Percentiles rank a stretch among this genome's conserved stretches.
Evolutionary conservation across 2,329 filamentous ascomycete species (phyloP).

Genomic region (Hymenoscyphus infarciens): DNA sequence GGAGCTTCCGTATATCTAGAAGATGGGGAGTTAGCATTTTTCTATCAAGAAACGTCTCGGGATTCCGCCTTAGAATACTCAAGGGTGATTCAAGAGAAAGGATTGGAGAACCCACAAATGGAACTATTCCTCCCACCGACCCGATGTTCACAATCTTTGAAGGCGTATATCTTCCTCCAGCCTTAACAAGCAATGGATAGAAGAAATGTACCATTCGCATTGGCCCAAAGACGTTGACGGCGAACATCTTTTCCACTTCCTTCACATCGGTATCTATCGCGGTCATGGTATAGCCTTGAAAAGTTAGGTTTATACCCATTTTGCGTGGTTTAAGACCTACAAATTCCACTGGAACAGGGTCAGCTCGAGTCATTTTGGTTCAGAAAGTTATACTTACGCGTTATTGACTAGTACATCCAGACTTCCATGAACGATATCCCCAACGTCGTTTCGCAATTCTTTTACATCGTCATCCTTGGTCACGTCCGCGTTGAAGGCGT

Average conservation of each 20-base stretch:
- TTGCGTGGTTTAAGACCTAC: neutral
- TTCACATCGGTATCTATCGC: conserved; percentile 32
- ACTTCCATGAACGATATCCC: conserved; percentile 34
- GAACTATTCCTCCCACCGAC: conserved; percentile 15
- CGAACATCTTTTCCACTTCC: conserved; percentile 30
- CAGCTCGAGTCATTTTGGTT: conserved; percentile 9
- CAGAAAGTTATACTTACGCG: conserved; percentile 29
- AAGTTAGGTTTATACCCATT: neutral
- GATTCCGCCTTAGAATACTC: no score
- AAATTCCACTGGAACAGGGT: neutral
- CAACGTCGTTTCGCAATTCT: conserved; percentile 34
- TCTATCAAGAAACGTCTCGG: no score
- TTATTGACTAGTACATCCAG: conserved; percentile 45
- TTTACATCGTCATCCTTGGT: conserved; percentile 34
- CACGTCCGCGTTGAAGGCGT: conserved; percentile 38
- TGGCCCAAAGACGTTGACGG: conserved; percentile 33
- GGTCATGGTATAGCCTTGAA: conserved; percentile 32
- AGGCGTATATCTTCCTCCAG: conserved; percentile 17
- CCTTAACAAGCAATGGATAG: conserved; percentile 25
- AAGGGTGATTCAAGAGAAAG: no score
- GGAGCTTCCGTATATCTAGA: conserved; percentile 36
- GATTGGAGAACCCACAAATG: no score
- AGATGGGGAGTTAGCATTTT: no score
- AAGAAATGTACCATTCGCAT: conserved; percentile 33
- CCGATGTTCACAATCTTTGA: conserved; percentile 32